These are phyloP conservation scores for Cercospora zeina DNA, from an alignment of 2,329 filamentous ascomycete genomes.

Conservation along the genomic window DNA sequence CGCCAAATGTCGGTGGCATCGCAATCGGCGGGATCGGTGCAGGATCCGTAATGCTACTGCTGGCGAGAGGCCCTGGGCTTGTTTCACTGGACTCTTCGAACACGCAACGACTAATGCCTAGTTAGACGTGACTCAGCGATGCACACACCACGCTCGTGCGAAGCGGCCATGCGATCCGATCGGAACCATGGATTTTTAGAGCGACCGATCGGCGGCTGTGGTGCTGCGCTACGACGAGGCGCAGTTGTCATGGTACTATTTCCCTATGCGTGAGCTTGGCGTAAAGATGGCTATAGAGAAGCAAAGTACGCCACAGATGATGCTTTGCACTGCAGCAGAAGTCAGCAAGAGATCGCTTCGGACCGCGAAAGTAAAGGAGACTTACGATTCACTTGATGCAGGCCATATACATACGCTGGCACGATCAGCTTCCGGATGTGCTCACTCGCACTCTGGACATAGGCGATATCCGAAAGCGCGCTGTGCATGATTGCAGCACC, in stretches of 20 bases:
- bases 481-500: conserved; percentile 45
- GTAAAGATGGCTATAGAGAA: not conserved
- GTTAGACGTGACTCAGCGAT: not conserved
- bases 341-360: not conserved
- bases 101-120: no score
- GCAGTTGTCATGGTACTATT: not conserved
- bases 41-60: no score
- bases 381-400: conserved; percentile 36
- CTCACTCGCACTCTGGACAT: conserved; percentile 38
- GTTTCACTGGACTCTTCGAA: not conserved
- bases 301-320: conserved; percentile 20
- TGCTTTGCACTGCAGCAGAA: conserved; percentile 14
- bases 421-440: conserved; percentile 29
- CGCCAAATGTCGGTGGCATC: no score
- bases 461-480: conserved; percentile 45
- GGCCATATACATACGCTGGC: conserved; percentile 33
- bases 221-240: not conserved
- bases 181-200: not conserved
- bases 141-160: not conserved
- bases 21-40: no score
- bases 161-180: not conserved
- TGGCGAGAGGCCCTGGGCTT: no score
- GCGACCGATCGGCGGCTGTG: no score
- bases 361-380: not conserved
- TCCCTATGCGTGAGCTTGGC: not conserved